A percentile compares a stretch with the other conserved stretches of the same genome.
phyloP scores from a whole-genome alignment of 2,329 filamentous ascomycete genomes.

The Colletotrichum viniferum region DNA sequence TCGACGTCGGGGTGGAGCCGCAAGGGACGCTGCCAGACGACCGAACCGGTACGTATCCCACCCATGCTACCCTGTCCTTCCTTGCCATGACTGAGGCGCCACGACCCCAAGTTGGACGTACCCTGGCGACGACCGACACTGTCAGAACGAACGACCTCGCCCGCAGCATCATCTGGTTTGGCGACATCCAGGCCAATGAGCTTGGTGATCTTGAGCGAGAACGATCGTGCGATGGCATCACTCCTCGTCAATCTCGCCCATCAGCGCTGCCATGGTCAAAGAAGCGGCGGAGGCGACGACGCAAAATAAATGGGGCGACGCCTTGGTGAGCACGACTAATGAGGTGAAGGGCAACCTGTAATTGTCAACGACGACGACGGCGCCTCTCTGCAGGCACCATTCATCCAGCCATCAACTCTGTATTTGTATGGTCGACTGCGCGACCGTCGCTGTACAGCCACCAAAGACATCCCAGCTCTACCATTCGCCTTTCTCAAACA shows the following conservation, averaged over 20 bases:
- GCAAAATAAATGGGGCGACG: background rate
- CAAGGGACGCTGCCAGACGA: conserved; percentile 3
- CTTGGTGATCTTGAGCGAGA: background rate
- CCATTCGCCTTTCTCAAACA: background rate
- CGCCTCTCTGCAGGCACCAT: background rate
- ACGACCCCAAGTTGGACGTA: background rate
- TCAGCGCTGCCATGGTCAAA: background rate
- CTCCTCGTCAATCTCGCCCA: background rate
- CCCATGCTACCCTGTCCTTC: background rate
- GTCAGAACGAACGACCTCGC: background rate
- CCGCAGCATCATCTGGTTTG: background rate
- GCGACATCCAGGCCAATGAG: background rate
- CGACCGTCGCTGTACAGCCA: background rate
- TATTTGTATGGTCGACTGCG: background rate
- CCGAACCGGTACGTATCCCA: background rate
- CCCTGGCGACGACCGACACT: background rate
- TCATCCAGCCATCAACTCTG: background rate
- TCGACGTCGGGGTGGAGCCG: conserved; percentile 11
- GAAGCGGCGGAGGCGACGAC: background rate
- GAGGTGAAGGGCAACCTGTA: background rate
- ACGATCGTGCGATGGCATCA: background rate
- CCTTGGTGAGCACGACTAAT: background rate
- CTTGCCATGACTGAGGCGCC: background rate
- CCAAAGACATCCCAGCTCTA: background rate
- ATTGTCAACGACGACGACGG: background rate